Evolutionary conservation across 768 basidiomycete genomes (phyloP), one percentile per base, ranked within the genome.

Genomic region (Dacryopinax spathularia): DNA sequence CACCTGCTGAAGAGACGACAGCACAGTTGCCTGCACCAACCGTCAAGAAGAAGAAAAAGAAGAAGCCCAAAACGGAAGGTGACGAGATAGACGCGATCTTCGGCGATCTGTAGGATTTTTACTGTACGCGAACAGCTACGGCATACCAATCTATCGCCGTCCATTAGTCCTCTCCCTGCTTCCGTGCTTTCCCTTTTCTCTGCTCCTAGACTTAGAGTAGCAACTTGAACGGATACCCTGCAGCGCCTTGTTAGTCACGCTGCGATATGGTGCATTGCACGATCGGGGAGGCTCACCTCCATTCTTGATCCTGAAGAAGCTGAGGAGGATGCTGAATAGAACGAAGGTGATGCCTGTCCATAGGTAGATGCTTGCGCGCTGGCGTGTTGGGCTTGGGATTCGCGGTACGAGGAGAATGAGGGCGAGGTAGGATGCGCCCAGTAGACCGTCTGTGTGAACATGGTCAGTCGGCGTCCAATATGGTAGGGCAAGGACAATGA

Each of bases 301-400:
- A 73, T 96, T 95, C 78, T 98, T 98, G 66, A 93, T 76, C 70
- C 84, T 83, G 80, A 98, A 98, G 44, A 97, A 70, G 31, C 88
- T 88, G 34, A 96, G 74, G 36, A 98, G 78, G 66, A 93, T 79
- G 35, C 90, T 91, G 75, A 93, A 96, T 60, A 95, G 78, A 69
- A 95, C 77, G 73, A 94, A 77, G 63, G 89, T 80, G 59, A 95
- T 84, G 0, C 77, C 81, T 1, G 86, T 82, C 92, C 93, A 98
- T 36, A 97, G 78, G 72, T 94, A 96, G 33, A 96, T 79, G 69
- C 92, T 95, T 20, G 86, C 71, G 31, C 91, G 83, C 71, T 99
- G 96, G 62, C 86, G 84, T 27, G 74, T 69, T 1, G 88, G 82
- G 10, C 88, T 87, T 33, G 80, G 73, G 70, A 88, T 84, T 67